Percentiles rank a stretch among this genome's conserved stretches.
Evolutionary conservation across 495 filamentous ascomycete species (phyloP).

Genomic region (Penicillium egyptiacum): DNA sequence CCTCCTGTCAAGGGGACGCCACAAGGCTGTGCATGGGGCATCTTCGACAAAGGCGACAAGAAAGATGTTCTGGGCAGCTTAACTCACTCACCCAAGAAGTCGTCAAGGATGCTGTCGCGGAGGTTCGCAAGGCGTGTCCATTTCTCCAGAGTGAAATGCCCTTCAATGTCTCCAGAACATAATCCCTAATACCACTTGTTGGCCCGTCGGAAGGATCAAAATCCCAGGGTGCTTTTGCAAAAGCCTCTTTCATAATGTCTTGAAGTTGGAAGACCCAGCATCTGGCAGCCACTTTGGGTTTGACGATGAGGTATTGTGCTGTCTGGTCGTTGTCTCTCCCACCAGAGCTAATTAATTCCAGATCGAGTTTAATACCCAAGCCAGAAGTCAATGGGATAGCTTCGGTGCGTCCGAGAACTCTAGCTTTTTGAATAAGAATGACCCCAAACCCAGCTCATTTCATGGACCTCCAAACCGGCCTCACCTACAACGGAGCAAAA

Average conservation of each 20-base stretch:
- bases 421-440: neutral
- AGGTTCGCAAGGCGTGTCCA: slow-evolving; percentile 55
- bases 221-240: slow-evolving; percentile 53
- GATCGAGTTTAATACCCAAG: slow-evolving; percentile 53
- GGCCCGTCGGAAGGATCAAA: slow-evolving; percentile 47
- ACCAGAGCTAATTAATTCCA: slow-evolving; percentile 14
- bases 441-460: slow-evolving; percentile 20
- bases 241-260: slow-evolving; percentile 49
- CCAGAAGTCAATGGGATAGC: slow-evolving; percentile 42
- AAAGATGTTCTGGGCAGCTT: slow-evolving; percentile 59
- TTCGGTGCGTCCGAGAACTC: slow-evolving; percentile 28
- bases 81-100: slow-evolving; percentile 57
- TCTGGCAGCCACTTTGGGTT: slow-evolving; percentile 29
- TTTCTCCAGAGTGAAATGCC: slow-evolving; percentile 58
- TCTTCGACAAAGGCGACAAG: slow-evolving; percentile 61
- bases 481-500: slow-evolving; percentile 54
- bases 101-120: slow-evolving; percentile 49
- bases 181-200: slow-evolving; percentile 17
- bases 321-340: too few relatives aligned
- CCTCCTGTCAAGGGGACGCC: slow-evolving; percentile 60
- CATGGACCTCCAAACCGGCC: slow-evolving; percentile 45
- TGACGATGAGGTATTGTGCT: slow-evolving; percentile 41
- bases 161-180: neutral
- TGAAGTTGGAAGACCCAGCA: slow-evolving; percentile 42
- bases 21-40: slow-evolving; percentile 64